A percentile compares a stretch with the other conserved stretches of the same genome.
These are phyloP conservation scores for Colletotrichum neosansevieriae DNA, from an alignment of 2,329 filamentous ascomycete genomes.

Conservation along the genomic window DNA sequence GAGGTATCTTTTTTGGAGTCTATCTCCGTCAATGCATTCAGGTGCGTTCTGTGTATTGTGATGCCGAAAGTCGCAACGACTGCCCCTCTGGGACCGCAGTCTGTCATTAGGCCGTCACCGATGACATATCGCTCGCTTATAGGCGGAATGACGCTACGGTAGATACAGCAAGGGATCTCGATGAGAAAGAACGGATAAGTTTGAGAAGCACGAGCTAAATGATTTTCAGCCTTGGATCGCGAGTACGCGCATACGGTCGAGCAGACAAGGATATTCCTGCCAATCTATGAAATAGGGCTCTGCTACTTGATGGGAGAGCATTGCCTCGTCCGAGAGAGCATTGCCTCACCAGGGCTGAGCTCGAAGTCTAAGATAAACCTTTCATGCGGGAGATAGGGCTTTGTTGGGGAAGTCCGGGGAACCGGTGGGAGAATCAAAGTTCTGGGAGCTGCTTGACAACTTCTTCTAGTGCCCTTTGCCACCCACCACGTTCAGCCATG, in stretches of 20 bases:
- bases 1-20: neutral
- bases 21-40: neutral
- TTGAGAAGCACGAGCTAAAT: neutral
- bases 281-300: conserved; percentile 7
- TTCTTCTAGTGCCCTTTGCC: no score
- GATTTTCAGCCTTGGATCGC: neutral
- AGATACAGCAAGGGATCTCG: neutral
- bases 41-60: neutral
- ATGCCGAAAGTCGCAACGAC: neutral
- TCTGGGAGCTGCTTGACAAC: no score
- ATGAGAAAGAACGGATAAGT: neutral
- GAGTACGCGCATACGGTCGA: neutral
- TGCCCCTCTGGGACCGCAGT: conserved; percentile 8
- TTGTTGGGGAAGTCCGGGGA: neutral
- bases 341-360: neutral
- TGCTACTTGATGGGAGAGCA: neutral
- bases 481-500: no score
- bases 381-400: conserved; percentile 14
- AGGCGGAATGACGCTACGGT: no score
- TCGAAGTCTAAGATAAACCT: neutral
- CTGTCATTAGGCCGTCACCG: neutral
- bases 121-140: no score
- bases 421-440: conserved; percentile 10
- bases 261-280: neutral
- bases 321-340: neutral